Evolutionary conservation across 164 flowering plant species (phyloP).

Genomic region (Stephania cephalantha): DNA sequence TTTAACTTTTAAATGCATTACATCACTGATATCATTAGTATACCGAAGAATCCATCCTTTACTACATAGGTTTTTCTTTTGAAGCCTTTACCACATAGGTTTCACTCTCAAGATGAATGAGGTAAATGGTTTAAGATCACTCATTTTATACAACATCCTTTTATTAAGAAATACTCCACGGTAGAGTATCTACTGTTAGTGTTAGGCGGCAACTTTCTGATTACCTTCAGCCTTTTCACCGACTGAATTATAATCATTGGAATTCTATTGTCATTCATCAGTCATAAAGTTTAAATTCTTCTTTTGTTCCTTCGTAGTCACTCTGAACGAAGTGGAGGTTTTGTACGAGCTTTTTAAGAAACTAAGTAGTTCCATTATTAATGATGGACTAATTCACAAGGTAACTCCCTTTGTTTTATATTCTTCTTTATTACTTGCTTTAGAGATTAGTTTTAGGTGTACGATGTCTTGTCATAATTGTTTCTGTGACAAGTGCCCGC

Average conservation of each 20-base stretch:
- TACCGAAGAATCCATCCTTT: neutral
- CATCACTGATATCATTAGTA: neutral
- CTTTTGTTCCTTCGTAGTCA: constrained; percentile 11
- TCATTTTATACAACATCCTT: neutral
- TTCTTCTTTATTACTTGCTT: neutral
- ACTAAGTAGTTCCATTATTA: constrained; percentile 15
- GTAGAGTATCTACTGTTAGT: neutral
- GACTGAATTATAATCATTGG: neutral
- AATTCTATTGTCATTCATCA: neutral
- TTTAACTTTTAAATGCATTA: neutral
- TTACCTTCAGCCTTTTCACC: neutral
- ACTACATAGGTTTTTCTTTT: too few species aligned
- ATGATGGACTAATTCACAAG: constrained; percentile 13
- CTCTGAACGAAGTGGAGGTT: constrained; percentile 17
- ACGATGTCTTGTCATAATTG: neutral
- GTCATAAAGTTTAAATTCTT: neutral
- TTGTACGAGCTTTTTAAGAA: constrained; percentile 16
- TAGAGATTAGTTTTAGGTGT: neutral
- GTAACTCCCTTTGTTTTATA: neutral
- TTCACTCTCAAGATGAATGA: neutral
- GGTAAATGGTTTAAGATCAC: neutral
- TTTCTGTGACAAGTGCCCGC: neutral
- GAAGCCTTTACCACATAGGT: neutral
- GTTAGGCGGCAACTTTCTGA: neutral
- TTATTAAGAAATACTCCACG: neutral